Evolutionary conservation across 2,329 filamentous ascomycete species (phyloP).

Genomic region (Venturia carpophila): DNA sequence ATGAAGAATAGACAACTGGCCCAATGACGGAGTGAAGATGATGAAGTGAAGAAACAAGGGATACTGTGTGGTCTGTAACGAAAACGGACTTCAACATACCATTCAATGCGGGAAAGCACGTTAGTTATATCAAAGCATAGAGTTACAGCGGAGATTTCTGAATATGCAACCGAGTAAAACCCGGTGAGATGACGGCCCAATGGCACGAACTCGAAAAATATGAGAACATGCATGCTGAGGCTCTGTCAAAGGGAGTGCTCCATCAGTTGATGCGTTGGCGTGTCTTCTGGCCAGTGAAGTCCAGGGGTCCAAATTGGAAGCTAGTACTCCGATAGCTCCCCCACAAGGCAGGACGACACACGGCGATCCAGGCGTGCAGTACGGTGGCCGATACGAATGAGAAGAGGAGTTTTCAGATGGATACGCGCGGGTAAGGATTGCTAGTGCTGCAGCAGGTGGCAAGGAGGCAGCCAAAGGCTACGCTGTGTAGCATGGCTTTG

Average conservation of each 20-base stretch:
- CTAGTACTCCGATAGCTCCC: constrained; percentile 25
- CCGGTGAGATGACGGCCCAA: constrained; percentile 26
- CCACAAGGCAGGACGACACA: constrained; percentile 27
- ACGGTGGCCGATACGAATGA: constrained; percentile 4
- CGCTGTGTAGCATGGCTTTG: not conserved
- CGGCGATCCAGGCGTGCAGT: constrained; percentile 23
- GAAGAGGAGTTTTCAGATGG: constrained; percentile 3
- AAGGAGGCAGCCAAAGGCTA: constrained; percentile 8
- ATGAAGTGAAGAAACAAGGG: constrained; percentile 15
- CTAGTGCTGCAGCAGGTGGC: constrained; percentile 15
- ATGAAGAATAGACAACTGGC: constrained; percentile 13
- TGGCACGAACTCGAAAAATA: constrained; percentile 19
- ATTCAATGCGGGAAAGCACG: constrained; percentile 12
- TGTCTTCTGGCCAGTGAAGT: constrained; percentile 69
- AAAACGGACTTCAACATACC: constrained; percentile 6
- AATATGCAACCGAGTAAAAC: constrained; percentile 25
- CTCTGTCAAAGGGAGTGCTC: constrained; percentile 36
- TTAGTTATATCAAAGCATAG: constrained; percentile 17
- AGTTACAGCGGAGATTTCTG: constrained; percentile 14
- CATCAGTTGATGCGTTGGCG: constrained; percentile 78
- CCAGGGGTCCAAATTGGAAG: constrained; percentile 33
- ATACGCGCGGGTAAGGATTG: constrained; percentile 17
- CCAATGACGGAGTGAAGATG: constrained; percentile 15
- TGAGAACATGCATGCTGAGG: constrained; percentile 44
- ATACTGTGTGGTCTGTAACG: constrained; percentile 17